Base-by-base conservation (phyloP, 768 basidiomycete genomes). In the Termitomyces sp. region DNA sequence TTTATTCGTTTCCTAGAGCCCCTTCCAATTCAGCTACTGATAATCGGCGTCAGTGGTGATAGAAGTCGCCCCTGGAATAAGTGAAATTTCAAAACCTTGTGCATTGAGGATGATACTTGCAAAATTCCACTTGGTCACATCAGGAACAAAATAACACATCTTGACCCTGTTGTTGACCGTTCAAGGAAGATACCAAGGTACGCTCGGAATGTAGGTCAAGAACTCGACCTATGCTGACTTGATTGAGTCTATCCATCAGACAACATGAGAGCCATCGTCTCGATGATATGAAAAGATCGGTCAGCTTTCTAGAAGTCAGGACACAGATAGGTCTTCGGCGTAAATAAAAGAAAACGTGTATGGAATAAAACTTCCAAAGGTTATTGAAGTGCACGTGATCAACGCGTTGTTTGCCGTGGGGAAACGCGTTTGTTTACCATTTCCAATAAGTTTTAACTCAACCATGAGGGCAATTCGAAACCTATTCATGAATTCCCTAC, bases 31-130 rank as follows among this genome's bases (percentile, higher is more conserved):
- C 53, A 15, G 57, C 56, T 2, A 68, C 46, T 40, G 66, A 67
- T 10, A 59, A 57, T 7, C 68, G 64, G 44, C 71, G 68, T 23
- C 23, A 23, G 23, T 68, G 68, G 71, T 12, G 67, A 66, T 14
- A 71, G 48, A 54, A 72, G 70, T 28, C 70, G 64, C 1, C 67
- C 68, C 65, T 48, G 23, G 6, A 43, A 26, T n/a, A 3, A 14
- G 33, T 21, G 21, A 21, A 17, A 31, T 31, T 7, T 53, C 21
- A 11, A 11, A 21, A 43, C 2, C 42, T 11, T 1, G 9, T 19
- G 3, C 4, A 12, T 43, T 41, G 9, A 7, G 40, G 4, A 41
- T 41, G 1, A 1, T 19, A 41, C 19, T 43, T 19, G 11, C 21
- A 43, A 21, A n/a, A 9, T 19, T 11, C 11, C 19, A 21, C n/a